phyloP scores from a whole-genome alignment of 805 yeast genomes.

The Ogataea thermomethanolica region DNA sequence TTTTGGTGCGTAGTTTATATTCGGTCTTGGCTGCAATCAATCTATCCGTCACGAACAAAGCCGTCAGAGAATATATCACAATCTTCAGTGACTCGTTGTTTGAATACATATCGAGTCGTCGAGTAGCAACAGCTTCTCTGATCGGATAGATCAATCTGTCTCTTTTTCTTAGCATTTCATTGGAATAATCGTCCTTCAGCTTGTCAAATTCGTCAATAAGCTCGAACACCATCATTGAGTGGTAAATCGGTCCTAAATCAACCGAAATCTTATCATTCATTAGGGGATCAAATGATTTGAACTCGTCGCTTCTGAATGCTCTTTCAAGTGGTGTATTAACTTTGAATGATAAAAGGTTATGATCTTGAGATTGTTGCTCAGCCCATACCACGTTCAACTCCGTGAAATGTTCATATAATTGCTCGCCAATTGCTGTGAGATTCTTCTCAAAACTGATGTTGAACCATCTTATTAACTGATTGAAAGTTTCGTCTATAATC shows the following conservation, averaged over 20 bases:
- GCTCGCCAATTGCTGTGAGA: constrained; percentile 53
- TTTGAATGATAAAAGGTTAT: constrained; percentile 51
- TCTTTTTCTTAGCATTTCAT: constrained; percentile 68
- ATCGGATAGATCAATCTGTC: constrained; percentile 65
- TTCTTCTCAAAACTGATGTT: constrained; percentile 59
- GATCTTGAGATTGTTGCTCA: constrained; percentile 40
- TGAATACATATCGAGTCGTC: constrained; percentile 29
- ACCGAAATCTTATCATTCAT: constrained; percentile 45
- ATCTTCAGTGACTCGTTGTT: constrained; percentile 46
- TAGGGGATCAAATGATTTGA: constrained; percentile 45
- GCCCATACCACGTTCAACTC: constrained; percentile 62
- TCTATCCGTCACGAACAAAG: constrained; percentile 75
- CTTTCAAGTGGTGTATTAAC: constrained; percentile 85
- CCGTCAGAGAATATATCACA: constrained; percentile 60
- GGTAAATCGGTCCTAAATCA: constrained; percentile 72
- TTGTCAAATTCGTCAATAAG: constrained; percentile 64
- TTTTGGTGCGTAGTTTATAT: constrained; percentile 57
- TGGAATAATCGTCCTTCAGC: constrained; percentile 59
- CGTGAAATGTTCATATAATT: constrained; percentile 51
- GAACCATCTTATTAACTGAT: constrained; percentile 63
- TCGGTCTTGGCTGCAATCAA: constrained; percentile 61
- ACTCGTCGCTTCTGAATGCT: constrained; percentile 54
- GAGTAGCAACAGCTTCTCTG: constrained; percentile 38
- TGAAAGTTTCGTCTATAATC: constrained; percentile 71
- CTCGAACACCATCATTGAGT: constrained; percentile 76